Evolutionary conservation across 768 basidiomycete species (phyloP), one percentile per base, ranked within the genome.

Genomic region (Galerina marginata): DNA sequence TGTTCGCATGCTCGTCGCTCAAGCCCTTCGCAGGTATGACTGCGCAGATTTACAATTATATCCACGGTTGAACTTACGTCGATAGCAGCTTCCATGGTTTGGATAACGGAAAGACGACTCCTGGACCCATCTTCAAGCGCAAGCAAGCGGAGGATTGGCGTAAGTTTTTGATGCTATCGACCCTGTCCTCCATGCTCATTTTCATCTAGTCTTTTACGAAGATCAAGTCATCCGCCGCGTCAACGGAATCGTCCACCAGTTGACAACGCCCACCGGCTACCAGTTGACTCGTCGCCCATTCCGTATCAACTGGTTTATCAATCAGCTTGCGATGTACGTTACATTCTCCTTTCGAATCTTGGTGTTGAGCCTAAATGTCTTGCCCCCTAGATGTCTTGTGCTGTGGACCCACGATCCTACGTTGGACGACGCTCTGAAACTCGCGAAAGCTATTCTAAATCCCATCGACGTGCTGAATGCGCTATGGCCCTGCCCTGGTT

Each of bases 111-210:
- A 69, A 67, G n/a, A 62, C 65, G 2, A 64, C 70, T 11, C 72
- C 74, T 43, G 70, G 78, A 23, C 86, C 85, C 23, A 77, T 85
- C 37, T 88, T 90, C 77, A 90, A 84, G 59, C 85, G 86, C 6
- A 84, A 85, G 65, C 88, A 91, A 59, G 86, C 88, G 0, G 86
- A 89, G 64, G 89, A 92, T 66, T 93, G 91, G 91, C 77, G 91
- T 93, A 73, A 71, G 90, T 86, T 6, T 14, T 39, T 14, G 23
- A 15, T 39, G 36, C 40, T 20, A 29, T 10, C 42, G 10, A 47
- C 50, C 23, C 9, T 12, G 14, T 4, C 26, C 12, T 14, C 12
- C 20, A 16, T 38, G 50, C 50, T 62, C 57, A 54, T 33, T 23
- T 36, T 54, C 37, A 15, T 56, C 4, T 64, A 92, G 90, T 92